phyloP scores from a whole-genome alignment of 2,329 filamentous ascomycete species.

The Cytospora schulzeri region DNA sequence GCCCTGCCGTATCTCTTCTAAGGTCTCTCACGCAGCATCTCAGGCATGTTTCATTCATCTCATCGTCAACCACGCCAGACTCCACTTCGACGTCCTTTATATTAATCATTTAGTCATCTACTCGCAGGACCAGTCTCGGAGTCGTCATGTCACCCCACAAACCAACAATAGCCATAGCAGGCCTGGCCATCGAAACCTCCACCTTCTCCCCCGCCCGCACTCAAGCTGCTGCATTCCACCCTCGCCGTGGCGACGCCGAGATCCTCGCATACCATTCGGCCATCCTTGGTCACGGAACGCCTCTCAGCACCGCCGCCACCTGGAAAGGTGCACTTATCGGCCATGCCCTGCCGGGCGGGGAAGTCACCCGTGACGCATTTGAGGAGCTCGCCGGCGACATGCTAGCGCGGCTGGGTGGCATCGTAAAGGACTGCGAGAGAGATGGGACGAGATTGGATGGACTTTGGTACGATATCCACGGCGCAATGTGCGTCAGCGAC shows the following conservation, averaged over 20 bases:
- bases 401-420: conserved; percentile 40
- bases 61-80: neutral
- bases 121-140: too few relatives aligned
- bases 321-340: conserved; percentile 56
- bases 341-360: conserved; percentile 52
- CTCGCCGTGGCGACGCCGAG: conserved; percentile 46
- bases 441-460: conserved; percentile 46
- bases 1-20: neutral
- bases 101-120: too few relatives aligned
- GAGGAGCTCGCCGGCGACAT: conserved; percentile 48
- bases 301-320: conserved; percentile 44
- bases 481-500: conserved; percentile 56
- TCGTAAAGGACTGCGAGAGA: conserved; percentile 39
- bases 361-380: conserved; percentile 49
- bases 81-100: too few relatives aligned
- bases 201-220: conserved; percentile 55
- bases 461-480: conserved; percentile 59
- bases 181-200: conserved; percentile 56
- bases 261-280: conserved; percentile 43
- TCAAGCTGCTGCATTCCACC: conserved; percentile 50
- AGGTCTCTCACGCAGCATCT: too few relatives aligned
- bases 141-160: conserved; percentile 12
- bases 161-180: conserved; percentile 53
- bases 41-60: too few relatives aligned
- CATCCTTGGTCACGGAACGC: conserved; percentile 46